A percentile compares a stretch with the other conserved stretches of the same genome.
These are phyloP conservation scores for Lepidium sativum DNA, from an alignment of 345 rosid genomes.

Conservation along the genomic window DNA sequence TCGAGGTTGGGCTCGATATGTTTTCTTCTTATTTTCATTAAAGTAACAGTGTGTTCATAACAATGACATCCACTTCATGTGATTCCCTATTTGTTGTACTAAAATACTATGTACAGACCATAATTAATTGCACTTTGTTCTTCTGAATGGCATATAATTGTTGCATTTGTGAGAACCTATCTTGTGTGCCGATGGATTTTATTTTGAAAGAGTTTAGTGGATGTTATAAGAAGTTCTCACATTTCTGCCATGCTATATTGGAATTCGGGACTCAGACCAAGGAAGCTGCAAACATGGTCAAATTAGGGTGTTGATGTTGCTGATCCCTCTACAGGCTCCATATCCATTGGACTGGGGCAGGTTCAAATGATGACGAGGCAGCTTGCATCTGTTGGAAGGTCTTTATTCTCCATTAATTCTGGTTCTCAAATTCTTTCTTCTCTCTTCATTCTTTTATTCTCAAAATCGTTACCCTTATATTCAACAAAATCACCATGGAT, in stretches of 20 bases:
- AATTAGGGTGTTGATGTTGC: slow-evolving; percentile 60
- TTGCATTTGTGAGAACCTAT: background rate
- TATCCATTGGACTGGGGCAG: slow-evolving; percentile 61
- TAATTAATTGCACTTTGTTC: background rate
- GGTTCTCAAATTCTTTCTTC: no score
- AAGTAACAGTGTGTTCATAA: background rate
- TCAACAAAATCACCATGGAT: no score
- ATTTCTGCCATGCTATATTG: slow-evolving; percentile 24
- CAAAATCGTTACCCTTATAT: no score
- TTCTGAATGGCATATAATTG: background rate
- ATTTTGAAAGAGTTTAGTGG: background rate
- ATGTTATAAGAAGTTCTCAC: background rate
- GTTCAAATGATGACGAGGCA: slow-evolving; percentile 94
- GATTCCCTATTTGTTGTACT: background rate
- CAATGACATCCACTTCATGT: background rate
- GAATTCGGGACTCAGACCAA: slow-evolving; percentile 51
- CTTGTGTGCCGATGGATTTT: background rate
- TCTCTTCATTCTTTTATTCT: no score
- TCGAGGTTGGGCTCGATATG: slow-evolving; percentile 43
- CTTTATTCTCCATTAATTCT: no score
- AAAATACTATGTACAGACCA: background rate
- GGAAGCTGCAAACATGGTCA: slow-evolving; percentile 61
- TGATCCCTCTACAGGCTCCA: slow-evolving; percentile 51
- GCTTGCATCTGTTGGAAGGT: slow-evolving; percentile 72
- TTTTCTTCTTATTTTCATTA: background rate